phyloP scores from a whole-genome alignment of 1,139 yeast species.

The Lizanozyma gosingica region DNA sequence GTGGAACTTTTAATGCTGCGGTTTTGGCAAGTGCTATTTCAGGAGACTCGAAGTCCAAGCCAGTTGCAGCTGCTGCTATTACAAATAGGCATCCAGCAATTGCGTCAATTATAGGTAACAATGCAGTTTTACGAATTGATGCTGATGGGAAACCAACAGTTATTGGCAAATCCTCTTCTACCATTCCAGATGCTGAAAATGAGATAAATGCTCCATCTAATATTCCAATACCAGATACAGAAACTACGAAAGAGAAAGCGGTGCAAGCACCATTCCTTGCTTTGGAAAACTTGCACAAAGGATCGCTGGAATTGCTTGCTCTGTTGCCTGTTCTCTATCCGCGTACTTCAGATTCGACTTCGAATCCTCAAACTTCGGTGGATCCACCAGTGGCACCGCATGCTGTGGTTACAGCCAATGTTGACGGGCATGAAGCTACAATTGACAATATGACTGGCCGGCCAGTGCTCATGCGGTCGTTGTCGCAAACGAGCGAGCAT shows the following conservation, averaged over 20 bases:
- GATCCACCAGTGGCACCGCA: conserved; percentile 34
- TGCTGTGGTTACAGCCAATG: conserved; percentile 53
- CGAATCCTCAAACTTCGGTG: background rate
- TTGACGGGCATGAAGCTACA: conserved; percentile 46
- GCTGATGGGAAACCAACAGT: background rate
- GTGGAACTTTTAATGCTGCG: conserved; percentile 5
- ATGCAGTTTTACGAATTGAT: background rate
- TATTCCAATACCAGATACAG: background rate
- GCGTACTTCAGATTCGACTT: background rate
- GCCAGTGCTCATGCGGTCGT: conserved; percentile 55
- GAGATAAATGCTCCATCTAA: background rate
- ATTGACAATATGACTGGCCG: conserved; percentile 64
- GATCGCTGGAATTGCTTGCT: background rate
- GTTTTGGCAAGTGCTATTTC: conserved; percentile 5
- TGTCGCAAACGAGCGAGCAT: conserved; percentile 57
- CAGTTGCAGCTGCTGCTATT: conserved; percentile 2
- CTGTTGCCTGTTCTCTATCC: background rate
- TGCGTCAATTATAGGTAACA: background rate
- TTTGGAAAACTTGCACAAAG: background rate
- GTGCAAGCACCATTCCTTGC: background rate
- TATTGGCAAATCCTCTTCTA: background rate
- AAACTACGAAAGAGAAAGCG: background rate
- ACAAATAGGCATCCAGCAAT: background rate
- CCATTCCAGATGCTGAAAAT: background rate
- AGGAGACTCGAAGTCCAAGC: conserved; percentile 13